phyloP scores from a whole-genome alignment of 2,329 filamentous ascomycete genomes.

The Aotearoamyces nothofagi region DNA sequence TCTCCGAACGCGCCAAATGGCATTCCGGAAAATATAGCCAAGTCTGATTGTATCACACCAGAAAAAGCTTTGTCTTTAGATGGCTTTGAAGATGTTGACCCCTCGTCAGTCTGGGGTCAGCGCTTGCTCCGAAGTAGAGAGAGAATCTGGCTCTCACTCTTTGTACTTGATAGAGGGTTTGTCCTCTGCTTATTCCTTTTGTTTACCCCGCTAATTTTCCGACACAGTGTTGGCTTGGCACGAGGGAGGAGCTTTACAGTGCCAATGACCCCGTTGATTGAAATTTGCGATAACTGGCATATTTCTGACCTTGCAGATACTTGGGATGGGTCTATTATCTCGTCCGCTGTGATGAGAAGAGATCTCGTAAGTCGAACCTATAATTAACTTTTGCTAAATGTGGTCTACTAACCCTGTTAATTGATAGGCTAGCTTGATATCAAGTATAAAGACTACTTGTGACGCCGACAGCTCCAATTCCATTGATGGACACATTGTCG shows the following conservation, averaged over 20 bases:
- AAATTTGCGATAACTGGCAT: constrained; percentile 57
- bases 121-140: constrained; percentile 49
- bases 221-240: constrained; percentile 45
- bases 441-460: constrained; percentile 40
- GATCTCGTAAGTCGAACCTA: constrained; percentile 37
- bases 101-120: constrained; percentile 41
- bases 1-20: constrained; percentile 30
- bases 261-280: constrained; percentile 48
- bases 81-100: constrained; percentile 49
- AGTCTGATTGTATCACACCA: constrained; percentile 54
- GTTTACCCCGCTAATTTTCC: constrained; percentile 8
- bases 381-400: background rate
- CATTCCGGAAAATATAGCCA: constrained; percentile 33
- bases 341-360: constrained; percentile 52
- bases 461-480: constrained; percentile 35
- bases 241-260: constrained; percentile 54
- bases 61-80: constrained; percentile 50
- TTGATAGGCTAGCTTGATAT: constrained; percentile 36
- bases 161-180: constrained; percentile 55
- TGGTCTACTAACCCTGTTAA: constrained; percentile 1
- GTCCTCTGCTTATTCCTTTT: constrained; percentile 4
- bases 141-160: constrained; percentile 55
- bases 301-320: constrained; percentile 44
- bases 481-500: constrained; percentile 35
- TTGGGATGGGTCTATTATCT: constrained; percentile 57